Evolutionary conservation across 129 eudicot genomes (phyloP).

Genomic region (Lactuca sativa): DNA sequence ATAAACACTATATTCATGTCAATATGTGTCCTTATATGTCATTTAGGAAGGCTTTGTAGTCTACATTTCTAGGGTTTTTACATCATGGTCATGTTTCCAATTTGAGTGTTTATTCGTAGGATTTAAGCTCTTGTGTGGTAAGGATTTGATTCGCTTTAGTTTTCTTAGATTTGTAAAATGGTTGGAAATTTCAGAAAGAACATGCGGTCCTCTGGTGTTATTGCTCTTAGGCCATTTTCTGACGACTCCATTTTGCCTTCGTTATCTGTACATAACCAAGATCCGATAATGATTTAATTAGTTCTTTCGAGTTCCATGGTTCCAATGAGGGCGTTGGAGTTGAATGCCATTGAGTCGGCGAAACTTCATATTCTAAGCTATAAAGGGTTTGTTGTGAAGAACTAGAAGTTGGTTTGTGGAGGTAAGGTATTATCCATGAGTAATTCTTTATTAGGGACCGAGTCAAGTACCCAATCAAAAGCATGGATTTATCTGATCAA

Average conservation of each 20-base stretch:
- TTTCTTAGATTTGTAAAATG: constrained; percentile 8
- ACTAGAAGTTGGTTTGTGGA: constrained; percentile 65
- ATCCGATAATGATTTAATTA: constrained; percentile 49
- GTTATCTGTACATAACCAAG: constrained; percentile 29
- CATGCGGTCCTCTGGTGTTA: constrained; percentile 64
- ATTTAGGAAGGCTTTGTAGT: background rate
- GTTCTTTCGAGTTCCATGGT: constrained; percentile 57
- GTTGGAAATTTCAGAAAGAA: constrained; percentile 13
- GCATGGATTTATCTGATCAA: no score
- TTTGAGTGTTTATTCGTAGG: constrained; percentile 6
- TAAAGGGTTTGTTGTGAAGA: constrained; percentile 60
- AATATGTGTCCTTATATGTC: no score
- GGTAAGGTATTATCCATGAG: constrained; percentile 74
- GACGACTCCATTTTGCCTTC: constrained; percentile 31
- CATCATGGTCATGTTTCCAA: constrained; percentile 16
- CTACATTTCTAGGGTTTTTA: constrained; percentile 26
- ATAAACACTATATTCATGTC: no score
- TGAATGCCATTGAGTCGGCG: constrained; percentile 73
- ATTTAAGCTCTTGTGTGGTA: constrained; percentile 12
- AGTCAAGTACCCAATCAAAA: no score
- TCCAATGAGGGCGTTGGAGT: constrained; percentile 60
- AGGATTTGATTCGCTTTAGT: constrained; percentile 13
- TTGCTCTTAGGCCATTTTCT: constrained; percentile 45
- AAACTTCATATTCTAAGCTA: constrained; percentile 65
- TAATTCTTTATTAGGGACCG: constrained; percentile 59